Conservation (phyloP, 306 rosid genomes). For the Dryas octopetala region DNA sequence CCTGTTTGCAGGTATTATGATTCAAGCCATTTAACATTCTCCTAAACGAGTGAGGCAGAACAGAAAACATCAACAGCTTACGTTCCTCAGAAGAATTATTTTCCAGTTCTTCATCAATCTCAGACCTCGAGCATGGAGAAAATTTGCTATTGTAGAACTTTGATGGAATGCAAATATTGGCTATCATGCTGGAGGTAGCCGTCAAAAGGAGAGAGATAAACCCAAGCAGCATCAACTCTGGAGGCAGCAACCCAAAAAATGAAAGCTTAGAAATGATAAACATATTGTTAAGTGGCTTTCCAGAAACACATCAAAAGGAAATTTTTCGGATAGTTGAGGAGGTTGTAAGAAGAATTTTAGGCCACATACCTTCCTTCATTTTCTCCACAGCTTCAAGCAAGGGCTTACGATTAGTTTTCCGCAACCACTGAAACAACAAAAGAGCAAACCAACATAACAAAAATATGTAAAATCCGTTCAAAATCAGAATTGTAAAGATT, state of each 20-base stretch:
- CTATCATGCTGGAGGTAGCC: slow-evolving; percentile 85
- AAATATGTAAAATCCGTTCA: not conserved
- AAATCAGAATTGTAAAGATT: not conserved
- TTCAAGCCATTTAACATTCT: slow-evolving; percentile 56
- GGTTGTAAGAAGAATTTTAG: slow-evolving; percentile 12
- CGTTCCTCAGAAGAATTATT: slow-evolving; percentile 48
- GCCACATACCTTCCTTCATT: slow-evolving; percentile 87
- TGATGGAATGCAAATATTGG: slow-evolving; percentile 86
- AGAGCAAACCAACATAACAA: slow-evolving; percentile 8
- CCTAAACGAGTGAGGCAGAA: slow-evolving; percentile 47
- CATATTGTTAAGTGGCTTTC: not conserved
- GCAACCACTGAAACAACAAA: slow-evolving; percentile 68
- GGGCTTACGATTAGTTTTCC: slow-evolving; percentile 86
- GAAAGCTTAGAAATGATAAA: slow-evolving; percentile 10
- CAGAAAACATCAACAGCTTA: slow-evolving; percentile 52
- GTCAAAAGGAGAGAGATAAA: slow-evolving; percentile 95
- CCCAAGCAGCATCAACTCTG: slow-evolving; percentile 99
- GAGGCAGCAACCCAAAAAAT: slow-evolving; percentile 29
- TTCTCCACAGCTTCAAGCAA: slow-evolving; percentile 94
- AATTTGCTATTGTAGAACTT: slow-evolving; percentile 73
- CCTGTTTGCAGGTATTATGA: slow-evolving; percentile 70
- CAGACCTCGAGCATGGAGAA: slow-evolving; percentile 74
- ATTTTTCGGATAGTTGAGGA: not conserved
- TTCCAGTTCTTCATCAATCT: slow-evolving; percentile 65
- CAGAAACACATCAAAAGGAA: slow-evolving; percentile 7